A percentile compares a stretch with the other conserved stretches of the same genome.
These are phyloP conservation scores for Vitis hybrid DNA, from an alignment of 177 flowering plant genomes.

Conservation along the genomic window DNA sequence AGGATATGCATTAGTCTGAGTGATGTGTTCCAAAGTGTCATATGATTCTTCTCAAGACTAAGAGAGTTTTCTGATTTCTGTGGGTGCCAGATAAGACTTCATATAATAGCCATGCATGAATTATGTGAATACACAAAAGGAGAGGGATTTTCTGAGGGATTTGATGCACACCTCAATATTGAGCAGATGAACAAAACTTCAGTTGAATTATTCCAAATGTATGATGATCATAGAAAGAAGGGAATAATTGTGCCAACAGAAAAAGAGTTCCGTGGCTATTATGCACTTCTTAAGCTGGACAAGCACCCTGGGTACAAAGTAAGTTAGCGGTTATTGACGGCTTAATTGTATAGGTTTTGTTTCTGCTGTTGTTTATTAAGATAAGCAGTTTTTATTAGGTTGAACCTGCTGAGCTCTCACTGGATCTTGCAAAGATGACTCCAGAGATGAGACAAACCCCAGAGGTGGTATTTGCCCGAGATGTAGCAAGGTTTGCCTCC, in stretches of 20 bases:
- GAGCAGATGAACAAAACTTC: constrained; percentile 99
- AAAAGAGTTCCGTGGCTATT: constrained; percentile 95
- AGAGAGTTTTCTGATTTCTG: constrained; percentile 7
- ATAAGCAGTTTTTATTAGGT: constrained; percentile 55
- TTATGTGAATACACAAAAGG: constrained; percentile 90
- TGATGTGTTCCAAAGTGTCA: neutral
- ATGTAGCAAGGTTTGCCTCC: constrained; percentile 80
- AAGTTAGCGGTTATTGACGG: constrained; percentile 26
- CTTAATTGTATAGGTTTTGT: constrained; percentile 7
- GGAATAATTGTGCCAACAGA: constrained; percentile 74
- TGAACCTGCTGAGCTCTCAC: constrained; percentile 98
- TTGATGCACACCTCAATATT: constrained; percentile 98
- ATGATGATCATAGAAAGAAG: constrained; percentile 94
- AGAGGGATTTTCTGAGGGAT: constrained; percentile 97
- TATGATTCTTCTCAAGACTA: neutral
- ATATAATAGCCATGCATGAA: constrained; percentile 96
- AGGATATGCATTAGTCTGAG: neutral
- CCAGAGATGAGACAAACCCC: constrained; percentile 78
- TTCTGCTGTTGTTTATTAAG: constrained; percentile 15
- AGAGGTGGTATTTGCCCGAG: constrained; percentile 92
- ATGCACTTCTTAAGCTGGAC: constrained; percentile 97
- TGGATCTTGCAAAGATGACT: constrained; percentile 97
- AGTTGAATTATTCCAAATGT: constrained; percentile 92
- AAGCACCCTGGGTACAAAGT: constrained; percentile 99
- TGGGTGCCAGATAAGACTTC: constrained; percentile 82